Conservation (phyloP, 305 asterid species). For the Fraxinus paxiana region DNA sequence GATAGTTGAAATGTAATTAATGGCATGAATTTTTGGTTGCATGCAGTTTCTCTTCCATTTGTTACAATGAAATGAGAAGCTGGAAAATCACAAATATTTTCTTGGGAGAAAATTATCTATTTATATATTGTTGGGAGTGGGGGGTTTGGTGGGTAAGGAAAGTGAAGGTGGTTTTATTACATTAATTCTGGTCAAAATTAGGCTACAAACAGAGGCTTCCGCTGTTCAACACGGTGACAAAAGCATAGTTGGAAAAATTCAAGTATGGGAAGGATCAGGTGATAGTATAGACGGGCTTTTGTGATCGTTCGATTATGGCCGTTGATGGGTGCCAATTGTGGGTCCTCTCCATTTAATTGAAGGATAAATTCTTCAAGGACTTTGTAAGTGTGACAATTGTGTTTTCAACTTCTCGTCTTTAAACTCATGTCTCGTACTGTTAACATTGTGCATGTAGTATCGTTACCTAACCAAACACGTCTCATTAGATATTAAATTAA, state of each 20-base stretch:
- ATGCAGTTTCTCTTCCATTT: slow-evolving; percentile 17
- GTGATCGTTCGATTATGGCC: background rate
- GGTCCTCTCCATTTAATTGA: background rate
- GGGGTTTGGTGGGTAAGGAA: background rate
- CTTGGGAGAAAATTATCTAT: background rate
- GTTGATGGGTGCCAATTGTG: background rate
- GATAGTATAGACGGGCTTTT: background rate
- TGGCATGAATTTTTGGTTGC: slow-evolving; percentile 14
- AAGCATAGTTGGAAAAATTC: background rate
- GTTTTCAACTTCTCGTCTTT: background rate
- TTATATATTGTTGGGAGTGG: background rate
- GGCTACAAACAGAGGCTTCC: slow-evolving; percentile 17
- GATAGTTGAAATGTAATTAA: background rate
- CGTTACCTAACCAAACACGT: background rate
- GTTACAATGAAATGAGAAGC: background rate
- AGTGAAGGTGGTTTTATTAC: background rate
- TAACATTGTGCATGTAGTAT: background rate
- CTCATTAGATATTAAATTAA: background rate
- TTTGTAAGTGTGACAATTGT: background rate
- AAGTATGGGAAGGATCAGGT: background rate
- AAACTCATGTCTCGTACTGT: background rate
- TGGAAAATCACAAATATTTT: background rate
- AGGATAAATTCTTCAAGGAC: background rate
- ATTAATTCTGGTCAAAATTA: slow-evolving; percentile 26
- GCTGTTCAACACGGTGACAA: background rate